A percentile compares a stretch with the other conserved stretches of the same genome.
Conservation (phyloP, 306 rosid genomes). For the Quercus agrifolia region DNA sequence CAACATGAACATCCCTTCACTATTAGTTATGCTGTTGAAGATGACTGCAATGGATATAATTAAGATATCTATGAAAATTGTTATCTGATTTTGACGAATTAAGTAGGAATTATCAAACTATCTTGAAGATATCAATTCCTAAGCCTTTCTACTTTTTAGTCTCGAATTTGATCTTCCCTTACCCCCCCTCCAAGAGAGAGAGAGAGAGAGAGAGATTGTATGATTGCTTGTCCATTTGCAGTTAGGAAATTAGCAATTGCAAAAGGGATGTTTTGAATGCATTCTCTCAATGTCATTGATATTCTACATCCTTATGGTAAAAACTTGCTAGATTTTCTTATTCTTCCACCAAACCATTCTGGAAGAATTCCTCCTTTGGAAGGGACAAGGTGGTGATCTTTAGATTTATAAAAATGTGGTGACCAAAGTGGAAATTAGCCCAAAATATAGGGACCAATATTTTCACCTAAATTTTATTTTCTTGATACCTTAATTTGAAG, state of each 20-base stretch:
- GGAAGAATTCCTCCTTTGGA: conserved; percentile 70
- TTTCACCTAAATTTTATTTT: no score
- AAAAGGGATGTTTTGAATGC: conserved; percentile 91
- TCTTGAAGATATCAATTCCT: not conserved
- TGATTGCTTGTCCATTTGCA: conserved; percentile 35
- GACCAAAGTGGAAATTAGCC: no score
- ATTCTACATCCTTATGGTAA: conserved; percentile 58
- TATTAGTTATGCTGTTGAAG: no score
- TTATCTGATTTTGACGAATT: not conserved
- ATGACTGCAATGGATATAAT: no score
- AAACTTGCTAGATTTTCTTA: conserved; percentile 82
- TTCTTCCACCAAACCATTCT: conserved; percentile 91
- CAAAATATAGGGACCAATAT: no score
- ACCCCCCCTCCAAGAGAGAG: no score
- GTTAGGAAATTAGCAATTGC: conserved; percentile 62
- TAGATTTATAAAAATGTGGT: conserved; percentile 39
- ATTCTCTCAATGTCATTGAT: conserved; percentile 74
- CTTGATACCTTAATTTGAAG: no score
- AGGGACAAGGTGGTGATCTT: conserved; percentile 94
- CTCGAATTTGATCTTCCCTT: not conserved
- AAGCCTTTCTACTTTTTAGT: not conserved
- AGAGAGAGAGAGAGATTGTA: not conserved
- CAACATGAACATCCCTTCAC: no score
- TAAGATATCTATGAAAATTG: no score
- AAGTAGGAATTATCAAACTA: not conserved